A percentile compares a stretch with the other conserved stretches of the same genome.
Conservation (phyloP, 1,139 yeast species). For the Kazachstania sp. region DNA sequence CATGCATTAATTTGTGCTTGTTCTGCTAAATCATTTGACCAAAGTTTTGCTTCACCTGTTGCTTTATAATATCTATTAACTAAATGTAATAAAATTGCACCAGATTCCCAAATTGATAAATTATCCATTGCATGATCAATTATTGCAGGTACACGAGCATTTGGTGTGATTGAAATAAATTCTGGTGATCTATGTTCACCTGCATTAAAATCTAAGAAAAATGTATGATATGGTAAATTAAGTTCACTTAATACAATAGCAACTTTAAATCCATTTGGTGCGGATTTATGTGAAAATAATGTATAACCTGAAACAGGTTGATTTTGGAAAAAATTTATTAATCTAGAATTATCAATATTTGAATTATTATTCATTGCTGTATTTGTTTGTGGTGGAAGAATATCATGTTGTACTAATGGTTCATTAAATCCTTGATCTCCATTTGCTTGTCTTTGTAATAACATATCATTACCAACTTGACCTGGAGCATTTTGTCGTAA, state of each 20-base stretch:
- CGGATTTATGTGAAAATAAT: constrained; percentile 80
- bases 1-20: constrained; percentile 84
- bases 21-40: constrained; percentile 72
- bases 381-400: constrained; percentile 17
- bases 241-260: constrained; percentile 85
- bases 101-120: constrained; percentile 87
- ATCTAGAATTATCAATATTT: constrained; percentile 38
- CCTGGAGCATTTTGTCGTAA: constrained; percentile 5
- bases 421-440: background rate
- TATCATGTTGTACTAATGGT: constrained; percentile 11
- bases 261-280: constrained; percentile 95
- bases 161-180: constrained; percentile 84
- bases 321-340: constrained; percentile 65
- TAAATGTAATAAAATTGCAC: constrained; percentile 75
- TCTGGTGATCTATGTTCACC: constrained; percentile 94
- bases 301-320: constrained; percentile 83
- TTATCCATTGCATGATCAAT: constrained; percentile 80
- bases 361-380: constrained; percentile 12
- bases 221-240: constrained; percentile 69
- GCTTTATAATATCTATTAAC: constrained; percentile 61
- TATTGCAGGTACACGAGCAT: constrained; percentile 89
- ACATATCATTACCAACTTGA: constrained; percentile 1
- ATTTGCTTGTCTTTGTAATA: constrained; percentile 12
- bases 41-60: constrained; percentile 64
- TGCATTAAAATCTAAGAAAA: constrained; percentile 76